Evolutionary conservation across 805 yeast genomes (phyloP).

Genomic region (Nakazawaea ernobii): DNA sequence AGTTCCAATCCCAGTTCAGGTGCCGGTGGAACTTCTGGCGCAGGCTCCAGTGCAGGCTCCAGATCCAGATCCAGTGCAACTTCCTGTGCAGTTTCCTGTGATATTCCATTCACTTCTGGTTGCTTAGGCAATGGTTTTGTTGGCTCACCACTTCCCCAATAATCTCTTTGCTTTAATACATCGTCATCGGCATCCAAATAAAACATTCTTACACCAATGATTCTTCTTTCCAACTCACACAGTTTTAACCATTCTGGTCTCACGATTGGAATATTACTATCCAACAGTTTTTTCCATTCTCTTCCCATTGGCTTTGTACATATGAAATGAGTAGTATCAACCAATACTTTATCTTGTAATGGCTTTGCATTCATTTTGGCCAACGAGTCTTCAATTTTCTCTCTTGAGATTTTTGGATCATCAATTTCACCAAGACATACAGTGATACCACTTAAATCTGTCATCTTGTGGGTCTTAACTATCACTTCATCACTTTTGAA

Average conservation of each 20-base stretch:
- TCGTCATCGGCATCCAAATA: slow-evolving; percentile 53
- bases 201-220: slow-evolving; percentile 89
- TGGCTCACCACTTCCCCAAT: slow-evolving; percentile 20
- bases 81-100: neutral
- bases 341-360: slow-evolving; percentile 62
- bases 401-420: slow-evolving; percentile 37
- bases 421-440: slow-evolving; percentile 83
- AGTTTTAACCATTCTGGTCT: slow-evolving; percentile 97
- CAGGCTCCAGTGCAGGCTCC: too few species aligned
- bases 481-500: slow-evolving; percentile 61
- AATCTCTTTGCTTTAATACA: slow-evolving; percentile 39
- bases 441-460: slow-evolving; percentile 88
- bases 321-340: slow-evolving; percentile 94
- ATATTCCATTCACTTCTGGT: neutral
- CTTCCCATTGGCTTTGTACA: slow-evolving; percentile 63
- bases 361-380: slow-evolving; percentile 78
- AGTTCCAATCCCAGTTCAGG: too few species aligned
- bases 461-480: slow-evolving; percentile 90
- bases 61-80: too few species aligned
- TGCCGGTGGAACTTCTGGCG: too few species aligned
- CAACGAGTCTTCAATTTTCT: slow-evolving; percentile 62
- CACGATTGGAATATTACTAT: slow-evolving; percentile 85
- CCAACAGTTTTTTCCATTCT: slow-evolving; percentile 69
- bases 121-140: neutral
- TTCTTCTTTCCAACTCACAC: slow-evolving; percentile 80